Conservation (phyloP, 2,329 filamentous ascomycete genomes). For the Cercospora citrullina region DNA sequence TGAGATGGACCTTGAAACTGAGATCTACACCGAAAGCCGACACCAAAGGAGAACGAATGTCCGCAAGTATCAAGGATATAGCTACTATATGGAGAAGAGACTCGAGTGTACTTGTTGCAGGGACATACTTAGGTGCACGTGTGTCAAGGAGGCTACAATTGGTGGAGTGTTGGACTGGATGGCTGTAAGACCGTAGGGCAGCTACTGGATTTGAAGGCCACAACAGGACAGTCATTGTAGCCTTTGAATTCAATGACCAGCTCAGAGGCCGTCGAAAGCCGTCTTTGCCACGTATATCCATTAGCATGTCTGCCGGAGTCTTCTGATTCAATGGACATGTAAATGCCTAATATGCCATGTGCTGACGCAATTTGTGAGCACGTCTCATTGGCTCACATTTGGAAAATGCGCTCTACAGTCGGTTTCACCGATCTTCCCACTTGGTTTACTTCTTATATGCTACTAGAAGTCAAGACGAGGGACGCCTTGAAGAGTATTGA, state of each 20-base stretch:
- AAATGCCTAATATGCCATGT: background rate
- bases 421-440: background rate
- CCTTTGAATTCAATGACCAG: conserved; percentile 70
- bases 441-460: background rate
- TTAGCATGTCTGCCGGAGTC: conserved; percentile 49
- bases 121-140: background rate
- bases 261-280: conserved; percentile 72
- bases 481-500: background rate
- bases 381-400: background rate
- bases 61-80: background rate
- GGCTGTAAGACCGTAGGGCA: too few relatives aligned
- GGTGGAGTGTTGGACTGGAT: too few relatives aligned
- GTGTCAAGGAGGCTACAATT: background rate
- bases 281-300: conserved; percentile 71
- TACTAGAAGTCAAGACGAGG: background rate
- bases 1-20: background rate
- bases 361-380: background rate
- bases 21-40: background rate
- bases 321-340: conserved; percentile 23
- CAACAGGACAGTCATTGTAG: conserved; percentile 62
- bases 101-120: background rate
- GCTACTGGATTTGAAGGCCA: too few relatives aligned
- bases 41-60: background rate
- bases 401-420: background rate
- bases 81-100: background rate